Conservation (phyloP, 192 early-diverging fungal genomes). For the Entomortierella chlamydospora region DNA sequence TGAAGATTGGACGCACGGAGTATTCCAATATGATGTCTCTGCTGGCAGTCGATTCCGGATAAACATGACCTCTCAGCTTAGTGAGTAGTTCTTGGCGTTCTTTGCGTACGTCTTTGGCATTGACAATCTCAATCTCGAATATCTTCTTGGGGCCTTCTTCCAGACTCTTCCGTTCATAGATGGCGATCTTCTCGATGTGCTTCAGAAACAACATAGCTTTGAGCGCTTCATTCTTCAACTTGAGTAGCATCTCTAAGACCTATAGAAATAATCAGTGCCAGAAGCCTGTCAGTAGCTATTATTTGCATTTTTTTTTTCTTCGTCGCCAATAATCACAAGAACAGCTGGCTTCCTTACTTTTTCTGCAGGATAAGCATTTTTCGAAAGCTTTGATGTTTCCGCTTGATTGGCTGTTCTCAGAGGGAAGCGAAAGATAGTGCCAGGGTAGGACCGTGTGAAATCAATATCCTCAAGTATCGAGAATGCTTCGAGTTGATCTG, state of each 20-base stretch:
- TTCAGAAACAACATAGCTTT: slow-evolving; percentile 49
- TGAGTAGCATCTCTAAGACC: slow-evolving; percentile 31
- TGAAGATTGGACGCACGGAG: slow-evolving; percentile 11
- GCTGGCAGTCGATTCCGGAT: background rate
- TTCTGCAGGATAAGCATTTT: slow-evolving; percentile 18
- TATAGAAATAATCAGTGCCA: background rate
- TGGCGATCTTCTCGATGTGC: slow-evolving; percentile 37
- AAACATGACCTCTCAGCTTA: slow-evolving; percentile 11
- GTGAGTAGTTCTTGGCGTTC: slow-evolving; percentile 9
- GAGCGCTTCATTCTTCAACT: slow-evolving; percentile 29
- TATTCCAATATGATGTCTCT: slow-evolving; percentile 10
- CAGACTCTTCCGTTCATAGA: slow-evolving; percentile 37
- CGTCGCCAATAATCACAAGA: too few species aligned
- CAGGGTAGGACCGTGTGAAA: slow-evolving; percentile 33
- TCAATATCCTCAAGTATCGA: slow-evolving; percentile 31
- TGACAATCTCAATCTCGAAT: slow-evolving; percentile 36
- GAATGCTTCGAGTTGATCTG: slow-evolving; percentile 46
- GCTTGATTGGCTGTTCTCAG: slow-evolving; percentile 50
- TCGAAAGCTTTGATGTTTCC: slow-evolving; percentile 29
- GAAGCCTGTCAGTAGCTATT: too few species aligned
- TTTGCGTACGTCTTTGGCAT: slow-evolving; percentile 19
- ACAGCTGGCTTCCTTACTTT: slow-evolving; percentile 10
- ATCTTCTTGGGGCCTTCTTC: slow-evolving; percentile 4
- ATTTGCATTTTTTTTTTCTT: too few species aligned
- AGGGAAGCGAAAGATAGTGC: slow-evolving; percentile 57